Base-by-base conservation (phyloP, 2,329 filamentous ascomycete genomes). In the Pseudogymnoascus sp. region DNA sequence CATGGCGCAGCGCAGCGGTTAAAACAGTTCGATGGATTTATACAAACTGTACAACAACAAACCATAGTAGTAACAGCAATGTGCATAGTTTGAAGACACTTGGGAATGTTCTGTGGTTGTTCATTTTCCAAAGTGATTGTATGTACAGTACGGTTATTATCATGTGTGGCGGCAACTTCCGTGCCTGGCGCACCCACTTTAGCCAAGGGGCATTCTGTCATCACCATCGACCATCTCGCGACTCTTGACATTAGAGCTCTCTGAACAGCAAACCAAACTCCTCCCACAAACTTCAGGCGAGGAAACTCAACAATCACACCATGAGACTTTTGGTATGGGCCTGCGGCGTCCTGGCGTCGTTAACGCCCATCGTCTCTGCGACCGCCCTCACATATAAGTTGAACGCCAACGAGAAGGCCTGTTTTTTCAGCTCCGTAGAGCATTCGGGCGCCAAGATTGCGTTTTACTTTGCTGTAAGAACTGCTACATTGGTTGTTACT, bases 371-470 rank as follows among this genome's bases (percentile, higher is more conserved):
- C 65, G 89, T 88, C 62, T 87, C 89, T 62, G 92, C 91, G 38
- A 99, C 95, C 4, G 93, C 95, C 42, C 83, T 99, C 73, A 99
- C 95, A 59, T 99, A 97, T 82, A 91, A 93, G 78, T 83, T 99
- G 56, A 79, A 83, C 61, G 90, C 95, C 60, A 90, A 96, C 79
- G 95, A 97, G 82, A 92, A 90, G 78, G 91, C 95, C 65, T 99
- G 95, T 81, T 99, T 99, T 85, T 97, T 90, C 76, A 85, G 90
- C 64, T 81, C 86, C 69, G 88, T 93, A 63, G 86, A 92, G 68
- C 85, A 89, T 74, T 83, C 85, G 75, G 88, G 88, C 70, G 86
- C 90, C 72, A 99, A 99, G 84, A 82, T 99, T 69, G 93, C 95
- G 60, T 99, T 99, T 75, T 99, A 99, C 81, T 99, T 99, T 78